Base-by-base conservation (phyloP, 73 alveolate genomes). In the Paramecium sexaurelia region DNA sequence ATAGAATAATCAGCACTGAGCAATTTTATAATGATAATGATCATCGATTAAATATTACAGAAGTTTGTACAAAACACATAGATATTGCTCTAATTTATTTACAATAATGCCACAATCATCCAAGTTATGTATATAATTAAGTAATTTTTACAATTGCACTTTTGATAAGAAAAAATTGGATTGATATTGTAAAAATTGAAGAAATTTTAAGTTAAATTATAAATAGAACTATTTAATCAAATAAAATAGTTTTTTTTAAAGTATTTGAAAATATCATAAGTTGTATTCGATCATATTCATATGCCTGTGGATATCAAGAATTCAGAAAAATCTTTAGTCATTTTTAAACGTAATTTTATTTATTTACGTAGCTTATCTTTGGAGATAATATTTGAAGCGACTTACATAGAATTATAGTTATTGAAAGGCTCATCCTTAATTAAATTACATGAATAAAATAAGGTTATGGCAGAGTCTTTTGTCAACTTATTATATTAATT, bases 311-410 rank as follows among this genome's bases (percentile, higher is more conserved):
- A 2, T 78, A 78, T 43, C 8, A 41, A 11, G 90, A 78, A 61
- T 78, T 41, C 24, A 78, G 90, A 78, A 37, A 20, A 22, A 43
- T 78, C n/a, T n/a, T 75, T 7, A 43, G 13, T 41, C 10, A 22
- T 20, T 78, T 78, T 78, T 78, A 78, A 40, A 78, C 35, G 90
- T 78, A 78, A 22, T 17, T 26, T 6, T 8, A 78, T 78, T 20
- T 40, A 24, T 19, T 41, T 41, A n/a, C n/a, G n/a, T 45, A 78
- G 90, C 15, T 11, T 41, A 40, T 41, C 90, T 13, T 33, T 78
- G 17, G 10, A 10, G 33, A 78, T n/a, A 45, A 20, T 78, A 37
- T 9, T 78, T 20, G 3, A 4, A 2, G 43, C 75, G 1, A 78
- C 22, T 43, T 22, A 40, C 9, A 10, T 22, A 43, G 17, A 45